phyloP scores from a whole-genome alignment of 345 rosid genomes.

The Arabis alpina region DNA sequence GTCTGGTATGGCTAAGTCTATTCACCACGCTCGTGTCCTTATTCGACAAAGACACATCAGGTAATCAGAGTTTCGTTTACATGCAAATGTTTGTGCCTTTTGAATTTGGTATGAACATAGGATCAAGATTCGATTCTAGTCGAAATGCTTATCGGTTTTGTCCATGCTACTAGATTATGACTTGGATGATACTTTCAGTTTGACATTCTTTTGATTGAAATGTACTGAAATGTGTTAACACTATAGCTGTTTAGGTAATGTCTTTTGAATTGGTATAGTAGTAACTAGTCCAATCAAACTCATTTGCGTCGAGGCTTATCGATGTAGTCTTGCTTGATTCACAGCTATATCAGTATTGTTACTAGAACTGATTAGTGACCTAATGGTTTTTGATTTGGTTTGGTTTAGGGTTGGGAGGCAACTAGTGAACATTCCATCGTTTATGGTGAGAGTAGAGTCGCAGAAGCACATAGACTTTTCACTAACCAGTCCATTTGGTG shows the following conservation, averaged over 20 bases:
- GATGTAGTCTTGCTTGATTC: not conserved
- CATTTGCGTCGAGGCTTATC: not conserved
- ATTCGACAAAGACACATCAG: conserved; percentile 67
- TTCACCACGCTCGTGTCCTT: conserved; percentile 67
- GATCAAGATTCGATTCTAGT: too few relatives aligned
- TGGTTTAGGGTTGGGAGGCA: conserved; percentile 51
- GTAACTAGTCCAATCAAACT: not conserved
- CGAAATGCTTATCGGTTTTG: too few relatives aligned
- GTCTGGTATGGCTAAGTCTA: conserved; percentile 69
- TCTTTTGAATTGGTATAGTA: not conserved
- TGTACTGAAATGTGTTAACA: not conserved
- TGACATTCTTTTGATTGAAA: not conserved
- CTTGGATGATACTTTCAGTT: not conserved
- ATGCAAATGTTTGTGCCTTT: not conserved
- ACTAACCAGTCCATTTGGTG: conserved; percentile 52
- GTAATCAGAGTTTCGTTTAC: conserved; percentile 24
- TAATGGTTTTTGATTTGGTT: not conserved
- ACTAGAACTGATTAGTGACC: not conserved
- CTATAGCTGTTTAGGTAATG: not conserved
- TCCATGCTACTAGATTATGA: too few relatives aligned
- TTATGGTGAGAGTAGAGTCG: conserved; percentile 50
- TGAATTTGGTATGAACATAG: not conserved
- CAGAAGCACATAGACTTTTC: conserved; percentile 52
- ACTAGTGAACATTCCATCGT: conserved; percentile 51
- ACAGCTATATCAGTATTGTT: not conserved